Conservation (phyloP, 495 filamentous ascomycete genomes). For the Rhizodiscina lignyota region DNA sequence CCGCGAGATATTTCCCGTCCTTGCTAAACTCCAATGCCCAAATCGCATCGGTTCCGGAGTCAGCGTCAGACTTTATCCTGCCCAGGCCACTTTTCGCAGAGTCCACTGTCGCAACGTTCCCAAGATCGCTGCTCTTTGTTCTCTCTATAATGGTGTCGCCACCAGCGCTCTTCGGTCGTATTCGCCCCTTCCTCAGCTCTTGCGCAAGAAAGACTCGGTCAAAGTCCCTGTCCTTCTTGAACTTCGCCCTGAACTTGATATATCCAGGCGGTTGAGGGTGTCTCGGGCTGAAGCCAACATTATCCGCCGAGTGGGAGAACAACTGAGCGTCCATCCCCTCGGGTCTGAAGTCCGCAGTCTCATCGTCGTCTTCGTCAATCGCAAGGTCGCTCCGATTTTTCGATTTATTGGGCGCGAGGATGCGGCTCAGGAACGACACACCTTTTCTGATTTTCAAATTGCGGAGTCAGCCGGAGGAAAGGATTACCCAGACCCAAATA, state of each 20-base stretch:
- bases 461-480: too few species aligned
- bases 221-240: slow-evolving; percentile 75
- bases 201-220: slow-evolving; percentile 82
- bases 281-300: slow-evolving; percentile 65
- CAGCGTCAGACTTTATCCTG: background rate
- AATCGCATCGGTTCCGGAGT: slow-evolving; percentile 34
- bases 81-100: background rate
- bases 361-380: slow-evolving; percentile 52
- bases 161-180: background rate
- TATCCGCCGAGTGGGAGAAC: slow-evolving; percentile 50
- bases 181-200: slow-evolving; percentile 44
- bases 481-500: too few species aligned
- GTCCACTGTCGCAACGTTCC: background rate
- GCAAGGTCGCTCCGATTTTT: slow-evolving; percentile 18
- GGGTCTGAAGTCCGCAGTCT: slow-evolving; percentile 49
- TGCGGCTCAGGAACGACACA: slow-evolving; percentile 79
- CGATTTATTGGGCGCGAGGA: slow-evolving; percentile 68
- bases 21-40: slow-evolving; percentile 91
- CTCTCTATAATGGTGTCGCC: background rate
- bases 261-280: slow-evolving; percentile 85
- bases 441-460: too few species aligned
- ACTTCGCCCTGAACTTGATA: slow-evolving; percentile 63
- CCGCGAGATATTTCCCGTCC: slow-evolving; percentile 81
- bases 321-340: slow-evolving; percentile 71
- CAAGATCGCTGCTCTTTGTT: slow-evolving; percentile 11